These are phyloP conservation scores for Leucosporidium yakuticum DNA, from an alignment of 768 basidiomycete species.

Conservation along the genomic window DNA sequence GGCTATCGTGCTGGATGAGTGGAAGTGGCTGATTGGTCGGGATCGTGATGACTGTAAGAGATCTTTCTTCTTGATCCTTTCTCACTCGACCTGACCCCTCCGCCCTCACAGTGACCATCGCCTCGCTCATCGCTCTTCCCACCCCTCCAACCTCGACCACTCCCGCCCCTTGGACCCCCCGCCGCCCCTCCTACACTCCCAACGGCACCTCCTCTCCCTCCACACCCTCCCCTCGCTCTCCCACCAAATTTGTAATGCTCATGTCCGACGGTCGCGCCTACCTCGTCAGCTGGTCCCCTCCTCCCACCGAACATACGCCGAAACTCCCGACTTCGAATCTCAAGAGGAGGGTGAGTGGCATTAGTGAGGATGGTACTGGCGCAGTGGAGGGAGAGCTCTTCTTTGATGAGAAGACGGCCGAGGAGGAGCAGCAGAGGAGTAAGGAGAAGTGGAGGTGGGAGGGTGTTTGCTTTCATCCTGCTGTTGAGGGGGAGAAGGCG, in stretches of 20 bases:
- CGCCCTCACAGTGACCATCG: slow-evolving; percentile 12
- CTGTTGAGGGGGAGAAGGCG: not conserved
- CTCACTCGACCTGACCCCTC: not conserved
- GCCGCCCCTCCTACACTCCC: not conserved
- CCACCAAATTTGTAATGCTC: slow-evolving; percentile 19
- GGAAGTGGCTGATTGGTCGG: slow-evolving; percentile 29
- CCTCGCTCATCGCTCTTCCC: slow-evolving; percentile 7
- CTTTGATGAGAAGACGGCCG: not conserved
- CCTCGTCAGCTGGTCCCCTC: slow-evolving; percentile 27
- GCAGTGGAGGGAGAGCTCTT: not conserved
- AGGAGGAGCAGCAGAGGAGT: slow-evolving; percentile 1
- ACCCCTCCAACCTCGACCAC: not conserved
- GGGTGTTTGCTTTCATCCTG: slow-evolving; percentile 26
- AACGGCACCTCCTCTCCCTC: not conserved
- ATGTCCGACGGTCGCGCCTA: slow-evolving; percentile 38
- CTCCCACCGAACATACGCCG: not conserved
- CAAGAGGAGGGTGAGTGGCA: too few relatives aligned
- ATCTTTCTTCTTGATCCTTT: not conserved
- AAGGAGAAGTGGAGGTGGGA: slow-evolving; percentile 13
- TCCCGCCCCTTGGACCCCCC: slow-evolving; percentile 1
- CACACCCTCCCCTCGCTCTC: not conserved
- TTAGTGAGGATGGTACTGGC: too few relatives aligned
- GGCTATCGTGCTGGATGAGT: slow-evolving; percentile 20
- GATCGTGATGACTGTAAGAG: slow-evolving; percentile 12
- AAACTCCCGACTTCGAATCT: too few relatives aligned